These are phyloP conservation scores for Eutrema heterophyllum DNA, from an alignment of 345 rosid species.

Conservation along the genomic window DNA sequence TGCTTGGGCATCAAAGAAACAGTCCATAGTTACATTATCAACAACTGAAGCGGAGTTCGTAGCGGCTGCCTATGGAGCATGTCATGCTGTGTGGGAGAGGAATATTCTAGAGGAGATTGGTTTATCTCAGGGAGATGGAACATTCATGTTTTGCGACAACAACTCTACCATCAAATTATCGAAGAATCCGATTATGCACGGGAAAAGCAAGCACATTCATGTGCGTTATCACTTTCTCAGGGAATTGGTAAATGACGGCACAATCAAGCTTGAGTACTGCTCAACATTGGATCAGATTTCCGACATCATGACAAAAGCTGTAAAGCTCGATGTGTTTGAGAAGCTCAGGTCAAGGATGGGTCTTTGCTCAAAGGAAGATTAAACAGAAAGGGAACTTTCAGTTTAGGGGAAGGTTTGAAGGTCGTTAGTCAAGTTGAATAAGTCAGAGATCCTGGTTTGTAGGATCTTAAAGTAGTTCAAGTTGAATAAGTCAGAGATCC, in stretches of 20 bases:
- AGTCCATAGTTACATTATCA: too few relatives aligned
- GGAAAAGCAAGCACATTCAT: slow-evolving; percentile 3
- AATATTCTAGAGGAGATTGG: too few relatives aligned
- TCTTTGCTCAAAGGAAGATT: neutral
- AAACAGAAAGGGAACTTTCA: neutral
- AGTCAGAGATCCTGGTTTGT: too few relatives aligned
- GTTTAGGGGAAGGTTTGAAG: too few relatives aligned
- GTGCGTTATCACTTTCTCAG: neutral
- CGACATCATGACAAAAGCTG: neutral
- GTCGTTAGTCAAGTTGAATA: too few relatives aligned
- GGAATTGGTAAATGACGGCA: neutral
- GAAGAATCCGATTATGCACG: neutral
- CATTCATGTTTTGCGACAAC: neutral
- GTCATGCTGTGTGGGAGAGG: too few relatives aligned
- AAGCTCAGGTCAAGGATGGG: neutral
- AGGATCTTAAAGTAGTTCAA: too few relatives aligned
- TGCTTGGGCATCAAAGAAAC: too few relatives aligned
- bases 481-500: too few relatives aligned
- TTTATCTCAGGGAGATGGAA: too few relatives aligned
- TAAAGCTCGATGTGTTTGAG: neutral
- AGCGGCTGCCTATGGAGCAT: too few relatives aligned
- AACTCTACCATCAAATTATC: neutral
- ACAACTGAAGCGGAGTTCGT: too few relatives aligned
- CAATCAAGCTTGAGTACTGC: neutral
- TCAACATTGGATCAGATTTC: neutral